Conservation (phyloP, 805 yeast species). For the Suhomyces xylopsoci region DNA sequence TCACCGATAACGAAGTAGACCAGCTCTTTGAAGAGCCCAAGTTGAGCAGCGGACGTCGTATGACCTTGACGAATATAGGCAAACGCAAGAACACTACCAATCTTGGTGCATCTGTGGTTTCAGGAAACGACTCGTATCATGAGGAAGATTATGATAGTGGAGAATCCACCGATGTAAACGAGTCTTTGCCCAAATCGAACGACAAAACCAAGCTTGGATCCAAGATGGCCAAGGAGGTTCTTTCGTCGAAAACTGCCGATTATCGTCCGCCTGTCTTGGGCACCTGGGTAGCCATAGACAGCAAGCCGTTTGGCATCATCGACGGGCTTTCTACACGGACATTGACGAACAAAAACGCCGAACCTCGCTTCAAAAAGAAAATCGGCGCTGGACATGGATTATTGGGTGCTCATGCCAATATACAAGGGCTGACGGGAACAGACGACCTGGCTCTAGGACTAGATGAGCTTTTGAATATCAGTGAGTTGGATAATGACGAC, state of each 20-base stretch:
- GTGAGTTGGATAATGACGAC: slow-evolving; percentile 75
- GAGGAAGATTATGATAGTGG: slow-evolving; percentile 56
- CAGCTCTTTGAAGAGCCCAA: slow-evolving; percentile 14
- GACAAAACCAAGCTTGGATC: slow-evolving; percentile 55
- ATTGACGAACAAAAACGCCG: slow-evolving; percentile 26
- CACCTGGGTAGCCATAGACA: slow-evolving; percentile 78
- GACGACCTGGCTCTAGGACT: slow-evolving; percentile 47
- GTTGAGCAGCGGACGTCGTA: slow-evolving; percentile 11
- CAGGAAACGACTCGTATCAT: slow-evolving; percentile 4
- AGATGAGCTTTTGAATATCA: slow-evolving; percentile 84
- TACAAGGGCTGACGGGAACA: slow-evolving; percentile 5
- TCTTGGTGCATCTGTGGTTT: neutral
- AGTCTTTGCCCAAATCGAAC: slow-evolving; percentile 58
- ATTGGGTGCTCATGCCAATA: neutral
- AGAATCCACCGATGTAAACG: slow-evolving; percentile 93
- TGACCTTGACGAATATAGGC: slow-evolving; percentile 3
- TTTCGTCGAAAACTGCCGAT: slow-evolving; percentile 82
- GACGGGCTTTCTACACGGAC: slow-evolving; percentile 92
- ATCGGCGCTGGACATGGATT: neutral
- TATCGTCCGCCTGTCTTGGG: slow-evolving; percentile 91
- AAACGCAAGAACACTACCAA: slow-evolving; percentile 3
- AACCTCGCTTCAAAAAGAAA: slow-evolving; percentile 16
- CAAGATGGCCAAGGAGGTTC: slow-evolving; percentile 86
- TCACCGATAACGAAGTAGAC: neutral
- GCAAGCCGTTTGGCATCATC: slow-evolving; percentile 87